These are phyloP conservation scores for Oenanthe sinensis DNA, from an alignment of 129 eudicot species.

Conservation along the genomic window DNA sequence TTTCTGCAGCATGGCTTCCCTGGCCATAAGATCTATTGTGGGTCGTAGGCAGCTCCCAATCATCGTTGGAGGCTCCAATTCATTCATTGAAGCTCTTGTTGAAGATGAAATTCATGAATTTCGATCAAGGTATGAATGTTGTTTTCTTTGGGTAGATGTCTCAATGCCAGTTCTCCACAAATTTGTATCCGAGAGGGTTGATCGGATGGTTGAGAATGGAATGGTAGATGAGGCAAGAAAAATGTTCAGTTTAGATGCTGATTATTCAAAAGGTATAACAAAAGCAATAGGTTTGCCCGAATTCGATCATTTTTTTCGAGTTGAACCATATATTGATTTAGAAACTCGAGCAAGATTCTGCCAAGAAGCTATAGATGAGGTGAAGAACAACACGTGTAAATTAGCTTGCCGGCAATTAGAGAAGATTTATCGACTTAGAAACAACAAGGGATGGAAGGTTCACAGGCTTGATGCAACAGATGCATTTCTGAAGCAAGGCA, in stretches of 20 bases:
- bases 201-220: slow-evolving; percentile 68
- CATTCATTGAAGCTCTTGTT: slow-evolving; percentile 63
- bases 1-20: slow-evolving; percentile 48
- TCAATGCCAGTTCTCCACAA: slow-evolving; percentile 43
- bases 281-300: slow-evolving; percentile 83
- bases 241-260: slow-evolving; percentile 44
- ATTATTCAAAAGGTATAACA: slow-evolving; percentile 66
- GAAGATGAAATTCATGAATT: slow-evolving; percentile 35
- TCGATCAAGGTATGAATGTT: slow-evolving; percentile 47
- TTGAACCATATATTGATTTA: slow-evolving; percentile 21
- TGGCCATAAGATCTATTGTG: slow-evolving; percentile 44
- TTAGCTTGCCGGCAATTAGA: slow-evolving; percentile 48
- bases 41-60: slow-evolving; percentile 65
- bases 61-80: slow-evolving; percentile 88
- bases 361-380: slow-evolving; percentile 39
- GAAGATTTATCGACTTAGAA: slow-evolving; percentile 48
- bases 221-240: slow-evolving; percentile 55
- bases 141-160: slow-evolving; percentile 93
- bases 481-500: slow-evolving; percentile 35
- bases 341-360: slow-evolving; percentile 28
- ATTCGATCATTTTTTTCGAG: slow-evolving; percentile 52
- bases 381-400: slow-evolving; percentile 52
- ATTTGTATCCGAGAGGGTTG: slow-evolving; percentile 58
- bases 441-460: slow-evolving; percentile 53
- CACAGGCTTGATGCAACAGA: slow-evolving; percentile 75